Base-by-base conservation (phyloP, 345 rosid species). In the Hibiscus trionum region DNA sequence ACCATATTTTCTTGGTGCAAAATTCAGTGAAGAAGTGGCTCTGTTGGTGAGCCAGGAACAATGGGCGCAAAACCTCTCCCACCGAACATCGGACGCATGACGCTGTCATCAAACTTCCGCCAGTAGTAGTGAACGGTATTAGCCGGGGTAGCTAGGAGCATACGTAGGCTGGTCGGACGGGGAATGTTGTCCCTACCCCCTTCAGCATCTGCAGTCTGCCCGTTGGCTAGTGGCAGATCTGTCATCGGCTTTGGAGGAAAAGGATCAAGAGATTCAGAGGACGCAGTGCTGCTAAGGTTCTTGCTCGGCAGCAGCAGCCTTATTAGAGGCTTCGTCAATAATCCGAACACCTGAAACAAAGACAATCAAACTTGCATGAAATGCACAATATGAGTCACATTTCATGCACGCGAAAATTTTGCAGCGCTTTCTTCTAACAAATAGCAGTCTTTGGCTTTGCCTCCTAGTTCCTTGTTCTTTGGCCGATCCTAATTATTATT, bases 61-160 rank as follows among this genome's bases (percentile, higher is more conserved):
- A 17, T 21, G 0, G 84, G 86, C 15, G 76, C 75, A 15, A 86
- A 87, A 55, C 93, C 91, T 49, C 91, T 77, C 15, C 97, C 97
- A 27, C 97, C 97, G 65, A 89, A 91, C 42, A 89, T 84, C 2
- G 88, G 93, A n/a, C 93, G 92, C 98, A 91, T 88, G 76, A 79
- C 56, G 9, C 84, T 57, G 19, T 91, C 77, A 60, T 91, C 97
- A 11, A 91, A 91, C 74, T 72, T 89, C 72, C 91, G 82, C 96
- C 96, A 91, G 66, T 82, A 86, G 74, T 84, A 75, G 73, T 89
- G 97, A 21, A 89, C 86, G 0, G 85, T 69, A 71, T 76, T 62
- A 16, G 84, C 72, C 2, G 97, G 97, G 10, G 85, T 84, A 64
- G 77, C 56, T 53, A 91, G 78, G 64, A 89, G 89, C 84, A 82